Evolutionary conservation across 2,329 filamentous ascomycete genomes (phyloP), one percentile per base, ranked within the genome.

Genomic region (Teratosphaeria zuluensis): DNA sequence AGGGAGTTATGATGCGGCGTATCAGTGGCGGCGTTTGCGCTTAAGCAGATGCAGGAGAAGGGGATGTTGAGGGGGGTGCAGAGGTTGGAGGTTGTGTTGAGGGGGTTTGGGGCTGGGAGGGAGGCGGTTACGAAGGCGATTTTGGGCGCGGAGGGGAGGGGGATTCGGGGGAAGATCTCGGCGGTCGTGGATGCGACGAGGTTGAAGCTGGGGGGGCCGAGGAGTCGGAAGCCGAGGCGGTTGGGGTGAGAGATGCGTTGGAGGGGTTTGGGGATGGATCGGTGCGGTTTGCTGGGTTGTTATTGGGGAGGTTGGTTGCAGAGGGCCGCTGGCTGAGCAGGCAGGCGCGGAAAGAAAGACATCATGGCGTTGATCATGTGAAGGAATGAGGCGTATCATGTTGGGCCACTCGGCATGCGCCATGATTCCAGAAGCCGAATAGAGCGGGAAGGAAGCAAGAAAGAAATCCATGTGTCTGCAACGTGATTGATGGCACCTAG

Each of bases 121-220:
- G 92, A 97, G 68, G 94, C 94, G 1, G 88, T 91, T 56, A 86
- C 86, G 57, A 99, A 97, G 81, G 89, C 92, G 5, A 76, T 99
- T 59, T 77, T 99, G 74, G 92, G 92, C 38, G 85, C 81, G 24
- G 92, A 99, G 73, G 94, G 94, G 59, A 85, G 84, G 70, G 73
- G 84, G 67, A 75, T 97, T 64, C 83, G 90, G 65, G 78, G 81
- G 33, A 85, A 88, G 77, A 88, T 99, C 64, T 79, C 84, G 51
- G 86, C 85, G 66, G 88, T 99, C 61, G 85, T 89, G 33, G 94
- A 99, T 76, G 81, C 84, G 48, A 97, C 92, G 58, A 88, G 88
- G 69, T 75, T 97, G 74, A 99, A 99, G 80, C 96, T 97, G 80
- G 94, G 92, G 76, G 95, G 94, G 70, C 90, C 89, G 46, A 89